phyloP scores from a whole-genome alignment of 441 rosid genomes.

The Corymbia citriodora region DNA sequence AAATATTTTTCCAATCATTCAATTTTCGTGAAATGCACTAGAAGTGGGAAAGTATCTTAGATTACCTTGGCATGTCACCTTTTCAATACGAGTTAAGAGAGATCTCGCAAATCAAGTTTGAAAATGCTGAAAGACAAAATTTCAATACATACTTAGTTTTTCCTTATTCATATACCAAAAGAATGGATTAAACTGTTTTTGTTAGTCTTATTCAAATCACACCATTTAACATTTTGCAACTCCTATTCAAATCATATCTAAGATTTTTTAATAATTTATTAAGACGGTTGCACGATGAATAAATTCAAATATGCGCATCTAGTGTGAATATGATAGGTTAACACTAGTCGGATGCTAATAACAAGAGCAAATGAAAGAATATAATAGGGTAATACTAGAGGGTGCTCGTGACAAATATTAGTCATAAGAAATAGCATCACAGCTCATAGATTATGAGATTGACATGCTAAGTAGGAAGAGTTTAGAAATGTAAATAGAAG shows the following conservation, averaged over 20 bases:
- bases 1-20: background rate
- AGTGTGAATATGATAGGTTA: background rate
- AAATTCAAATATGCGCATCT: background rate
- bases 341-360: background rate
- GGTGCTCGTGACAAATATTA: background rate
- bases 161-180: background rate
- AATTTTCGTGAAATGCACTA: too few relatives aligned
- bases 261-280: background rate
- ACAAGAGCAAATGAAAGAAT: background rate
- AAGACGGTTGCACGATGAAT: accelerated
- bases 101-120: background rate
- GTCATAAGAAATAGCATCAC: background rate
- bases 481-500: background rate
- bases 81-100: background rate
- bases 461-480: background rate
- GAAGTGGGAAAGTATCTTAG: background rate
- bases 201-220: background rate
- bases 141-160: background rate
- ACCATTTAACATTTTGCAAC: background rate
- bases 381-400: background rate
- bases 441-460: background rate
- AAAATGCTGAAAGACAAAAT: background rate
- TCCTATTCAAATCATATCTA: background rate
- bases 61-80: background rate
- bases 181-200: background rate